A percentile compares a stretch with the other conserved stretches of the same genome.
Conservation (phyloP, 441 rosid genomes). For the Gossypium trilobum region DNA sequence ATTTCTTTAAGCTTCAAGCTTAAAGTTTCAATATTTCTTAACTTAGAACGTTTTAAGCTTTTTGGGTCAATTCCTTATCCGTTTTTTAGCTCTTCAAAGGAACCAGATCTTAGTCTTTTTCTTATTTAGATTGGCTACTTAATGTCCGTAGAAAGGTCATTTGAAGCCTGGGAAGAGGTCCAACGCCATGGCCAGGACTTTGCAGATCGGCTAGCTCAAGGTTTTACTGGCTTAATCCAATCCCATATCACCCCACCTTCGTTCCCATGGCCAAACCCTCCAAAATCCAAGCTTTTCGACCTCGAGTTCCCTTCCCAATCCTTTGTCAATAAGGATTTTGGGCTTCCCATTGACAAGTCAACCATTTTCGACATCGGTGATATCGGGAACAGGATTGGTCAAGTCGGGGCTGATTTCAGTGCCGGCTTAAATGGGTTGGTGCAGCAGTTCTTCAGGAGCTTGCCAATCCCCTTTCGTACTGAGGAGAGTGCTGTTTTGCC, state of each 20-base stretch:
- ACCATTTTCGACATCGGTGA: constrained; percentile 53
- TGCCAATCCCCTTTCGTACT: constrained; percentile 55
- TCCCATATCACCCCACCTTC: constrained; percentile 64
- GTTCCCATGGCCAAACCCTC: constrained; percentile 66
- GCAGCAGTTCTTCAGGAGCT: constrained; percentile 59
- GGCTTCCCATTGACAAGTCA: constrained; percentile 30
- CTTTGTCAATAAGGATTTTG: constrained; percentile 37
- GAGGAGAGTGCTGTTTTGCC: constrained; percentile 33
- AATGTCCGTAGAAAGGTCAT: constrained; percentile 76
- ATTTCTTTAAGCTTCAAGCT: background rate
- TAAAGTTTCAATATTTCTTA: background rate
- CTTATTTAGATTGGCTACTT: constrained; percentile 10
- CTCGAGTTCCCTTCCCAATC: constrained; percentile 49
- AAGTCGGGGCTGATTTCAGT: constrained; percentile 71
- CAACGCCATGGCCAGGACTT: constrained; percentile 85
- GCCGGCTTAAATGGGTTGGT: constrained; percentile 58
- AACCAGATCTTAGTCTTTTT: background rate
- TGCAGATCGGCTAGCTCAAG: constrained; percentile 79
- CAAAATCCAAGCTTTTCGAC: constrained; percentile 51
- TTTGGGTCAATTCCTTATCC: background rate
- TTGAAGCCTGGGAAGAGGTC: constrained; percentile 91
- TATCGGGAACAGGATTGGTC: constrained; percentile 69
- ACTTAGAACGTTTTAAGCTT: background rate
- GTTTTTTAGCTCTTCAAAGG: too few relatives aligned
- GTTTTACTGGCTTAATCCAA: constrained; percentile 75